phyloP scores from a whole-genome alignment of 1,139 yeast species.

The Torulaspora globosa region DNA sequence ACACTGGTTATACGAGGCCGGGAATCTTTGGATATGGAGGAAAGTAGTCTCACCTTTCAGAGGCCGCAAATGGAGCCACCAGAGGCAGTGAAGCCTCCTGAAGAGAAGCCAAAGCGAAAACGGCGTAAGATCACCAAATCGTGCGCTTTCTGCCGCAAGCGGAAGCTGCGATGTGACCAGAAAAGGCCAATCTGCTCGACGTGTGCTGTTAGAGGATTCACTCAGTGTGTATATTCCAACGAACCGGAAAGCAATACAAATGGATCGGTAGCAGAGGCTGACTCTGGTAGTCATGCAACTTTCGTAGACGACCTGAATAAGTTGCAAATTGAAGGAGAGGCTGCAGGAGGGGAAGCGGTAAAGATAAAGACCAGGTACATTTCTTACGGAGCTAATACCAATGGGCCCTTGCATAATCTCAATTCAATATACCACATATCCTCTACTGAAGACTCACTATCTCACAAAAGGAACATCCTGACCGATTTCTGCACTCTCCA shows the following conservation, averaged over 20 bases:
- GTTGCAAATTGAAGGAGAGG: constrained; percentile 9
- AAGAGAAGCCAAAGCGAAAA: constrained; percentile 15
- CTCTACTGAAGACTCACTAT: background rate
- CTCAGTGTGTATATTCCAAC: constrained; percentile 26
- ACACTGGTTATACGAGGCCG: too few species aligned
- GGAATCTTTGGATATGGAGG: background rate
- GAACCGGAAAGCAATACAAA: constrained; percentile 7
- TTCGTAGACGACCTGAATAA: constrained; percentile 10
- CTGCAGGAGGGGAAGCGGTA: too few species aligned
- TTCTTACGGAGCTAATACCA: background rate
- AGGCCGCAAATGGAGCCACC: too few species aligned
- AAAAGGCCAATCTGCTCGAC: constrained; percentile 32
- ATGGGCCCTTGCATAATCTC: background rate
- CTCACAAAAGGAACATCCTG: constrained; percentile 7
- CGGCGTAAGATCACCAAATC: constrained; percentile 31
- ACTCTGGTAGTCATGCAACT: background rate
- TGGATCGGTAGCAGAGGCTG: background rate
- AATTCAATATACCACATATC: background rate
- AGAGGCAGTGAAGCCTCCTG: background rate
- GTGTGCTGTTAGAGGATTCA: constrained; percentile 28
- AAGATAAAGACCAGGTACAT: background rate
- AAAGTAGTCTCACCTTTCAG: background rate
- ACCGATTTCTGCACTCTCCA: constrained; percentile 16
- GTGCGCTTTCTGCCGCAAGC: constrained; percentile 33
- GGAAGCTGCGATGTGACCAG: constrained; percentile 36